Evolutionary conservation across 2,329 filamentous ascomycete genomes (phyloP), one percentile per base, ranked within the genome.

Genomic region (Akanthomyces uredinophilus): DNA sequence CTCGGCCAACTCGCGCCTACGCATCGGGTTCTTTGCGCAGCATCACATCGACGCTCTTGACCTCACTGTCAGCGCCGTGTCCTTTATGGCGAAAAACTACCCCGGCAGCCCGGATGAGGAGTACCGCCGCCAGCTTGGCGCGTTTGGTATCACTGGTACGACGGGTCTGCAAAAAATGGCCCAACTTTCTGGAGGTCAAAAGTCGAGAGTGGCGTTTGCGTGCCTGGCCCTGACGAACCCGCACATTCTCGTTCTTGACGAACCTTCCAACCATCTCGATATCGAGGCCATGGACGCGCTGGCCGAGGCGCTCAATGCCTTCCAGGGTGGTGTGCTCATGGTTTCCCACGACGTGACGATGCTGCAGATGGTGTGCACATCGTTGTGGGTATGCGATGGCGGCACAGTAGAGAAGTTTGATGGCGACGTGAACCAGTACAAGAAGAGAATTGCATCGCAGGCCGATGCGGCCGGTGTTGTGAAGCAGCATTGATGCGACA

Each of bases 331-430:
- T 74, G 93, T 99, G 61, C 80, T 99, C 70, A 98, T 99, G 92
- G 95, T 99, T 62, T 96, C 91, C 71, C 95, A 99, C 89, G 95
- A 99, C 73, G 95, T 99, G 60, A 98, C 95, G 1, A 97, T 99
- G 92, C 76, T 99, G 75, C 92, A 96, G 80, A 96, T 90, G 59
- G 95, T 99, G 43, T 99, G 95, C 77, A 95, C 83, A 56, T 95
- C 88, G 73, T 78, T 99, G 71, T 99, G 95, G 95, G 94, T 99
- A 65, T 99, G 95, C 72, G 95, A 99, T 74, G 82, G 89, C 63
- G 95, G 95, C 11, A 95, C 89, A 1, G 93, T 99, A 22, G 92
- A 96, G 83, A 93, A 97, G 79, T 99, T 99, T 78, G 87, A 90
- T 64, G 95, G 95, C 39, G 93, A 96, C 69, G 93, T 99, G 58